Percentiles rank a stretch among this genome's conserved stretches.
These are phyloP conservation scores for Parachaetomium inaequale DNA, from an alignment of 495 filamentous ascomycete species.

Conservation along the genomic window DNA sequence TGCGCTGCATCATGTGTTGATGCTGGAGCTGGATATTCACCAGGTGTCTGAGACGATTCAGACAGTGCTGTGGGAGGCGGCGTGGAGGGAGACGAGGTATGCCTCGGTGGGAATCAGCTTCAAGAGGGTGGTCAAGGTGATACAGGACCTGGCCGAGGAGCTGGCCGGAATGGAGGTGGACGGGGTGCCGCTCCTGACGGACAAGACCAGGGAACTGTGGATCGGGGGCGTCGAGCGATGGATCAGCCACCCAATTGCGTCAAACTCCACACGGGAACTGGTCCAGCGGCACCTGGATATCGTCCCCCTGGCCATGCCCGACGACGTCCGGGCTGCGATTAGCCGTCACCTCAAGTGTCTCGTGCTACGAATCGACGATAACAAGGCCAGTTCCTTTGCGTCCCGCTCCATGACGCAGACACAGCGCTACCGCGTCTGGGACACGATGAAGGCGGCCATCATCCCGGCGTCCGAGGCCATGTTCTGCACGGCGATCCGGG, in stretches of 20 bases:
- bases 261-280: conserved; percentile 15
- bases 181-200: not conserved
- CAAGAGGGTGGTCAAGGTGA: not conserved
- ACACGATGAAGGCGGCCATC: conserved; percentile 16
- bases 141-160: not conserved
- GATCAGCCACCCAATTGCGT: conserved; percentile 13
- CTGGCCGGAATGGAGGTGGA: not conserved
- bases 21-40: conserved; percentile 18
- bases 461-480: conserved; percentile 11
- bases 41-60: conserved; percentile 14
- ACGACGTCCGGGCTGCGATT: conserved; percentile 1
- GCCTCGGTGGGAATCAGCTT: conserved; percentile 18
- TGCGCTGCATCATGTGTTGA: conserved; percentile 17
- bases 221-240: conserved; percentile 10
- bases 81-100: conserved; percentile 22
- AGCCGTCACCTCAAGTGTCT: conserved; percentile 15
- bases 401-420: conserved; percentile 10
- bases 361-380: conserved; percentile 10
- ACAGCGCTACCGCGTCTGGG: conserved; percentile 11
- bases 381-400: not conserved
- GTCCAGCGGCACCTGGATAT: conserved; percentile 24
- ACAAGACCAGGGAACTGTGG: not conserved
- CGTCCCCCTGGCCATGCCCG: conserved; percentile 16
- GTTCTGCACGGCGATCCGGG: conserved; percentile 17
- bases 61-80: conserved; percentile 19